Evolutionary conservation across 805 yeast genomes (phyloP), one percentile per base, ranked within the genome.

Genomic region (Suhomyces canberraensis): DNA sequence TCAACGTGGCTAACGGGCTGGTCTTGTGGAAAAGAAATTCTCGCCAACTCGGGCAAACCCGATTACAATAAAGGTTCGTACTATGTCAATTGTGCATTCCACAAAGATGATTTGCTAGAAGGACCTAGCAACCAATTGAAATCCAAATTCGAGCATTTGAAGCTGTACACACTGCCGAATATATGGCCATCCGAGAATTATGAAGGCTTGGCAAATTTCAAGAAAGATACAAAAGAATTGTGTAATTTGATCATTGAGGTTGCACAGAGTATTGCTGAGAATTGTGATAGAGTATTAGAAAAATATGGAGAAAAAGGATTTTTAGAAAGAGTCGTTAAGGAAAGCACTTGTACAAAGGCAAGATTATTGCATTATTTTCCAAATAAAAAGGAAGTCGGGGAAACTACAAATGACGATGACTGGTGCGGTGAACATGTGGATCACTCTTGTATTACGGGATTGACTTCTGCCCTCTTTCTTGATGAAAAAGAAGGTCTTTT

Each of bases 361-460:
- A 56, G 84, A 21, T 54, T 78, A 24, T 54, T 78, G 29, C 82
- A 78, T 44, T 78, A 78, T 46, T 77, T 60, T 41, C 75, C 81
- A 1, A 36, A 47, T 3, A 34, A 41, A 3, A 43, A 31, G 11
- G 42, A 30, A 8, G 11, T 17, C 13, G 26, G 15, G 8, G 37
- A 33, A 6, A 25, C 31, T 1, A 19, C 33, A 6, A 39, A 31
- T 7, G 59, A 55, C 11, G 65, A 56, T 36, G 67, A 65, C 28
- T 78, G 84, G 84, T 78, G 84, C 52, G 82, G 81, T 0, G 79
- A 76, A 45, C 84, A 78, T 48, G 45, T 68, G 28, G 84, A 78
- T 50, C 83, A 78, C 45, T 73, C 79, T 4, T 76, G 82, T 48
- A 54, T 78, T 16, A 78, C 84, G 1, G 83, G 78, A 0, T 57